Percentiles rank a stretch among this genome's conserved stretches.
phyloP scores from a whole-genome alignment of 148 eudicot genomes.

The Simmondsia chinensis region DNA sequence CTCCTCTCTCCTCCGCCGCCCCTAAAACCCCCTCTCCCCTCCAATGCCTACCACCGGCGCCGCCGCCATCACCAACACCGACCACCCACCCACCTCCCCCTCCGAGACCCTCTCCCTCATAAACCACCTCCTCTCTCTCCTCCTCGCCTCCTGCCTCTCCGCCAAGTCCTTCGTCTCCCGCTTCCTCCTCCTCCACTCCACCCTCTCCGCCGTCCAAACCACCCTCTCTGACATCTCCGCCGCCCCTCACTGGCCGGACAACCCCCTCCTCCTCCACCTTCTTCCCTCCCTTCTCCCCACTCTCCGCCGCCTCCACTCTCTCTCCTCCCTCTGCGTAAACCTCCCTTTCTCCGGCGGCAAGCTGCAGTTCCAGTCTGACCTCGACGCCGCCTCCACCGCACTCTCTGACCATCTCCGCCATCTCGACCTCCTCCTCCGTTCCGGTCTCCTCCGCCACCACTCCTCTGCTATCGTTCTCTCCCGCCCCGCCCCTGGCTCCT shows the following conservation, averaged over 20 bases:
- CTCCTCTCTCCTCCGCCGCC: too few relatives aligned
- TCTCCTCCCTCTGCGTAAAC: conserved; percentile 23
- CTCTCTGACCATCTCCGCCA: conserved; percentile 33
- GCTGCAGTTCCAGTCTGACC: conserved; percentile 56
- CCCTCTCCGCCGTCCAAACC: conserved; percentile 30
- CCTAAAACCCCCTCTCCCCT: too few relatives aligned
- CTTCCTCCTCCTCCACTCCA: conserved; percentile 41
- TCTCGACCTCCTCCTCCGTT: conserved; percentile 40
- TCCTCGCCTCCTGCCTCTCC: conserved; percentile 34
- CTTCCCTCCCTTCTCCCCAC: conserved; percentile 6
- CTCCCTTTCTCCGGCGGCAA: conserved; percentile 21
- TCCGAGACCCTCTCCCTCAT: conserved; percentile 23
- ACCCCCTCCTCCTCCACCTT: conserved; percentile 28
- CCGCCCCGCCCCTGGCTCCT: conserved; percentile 23
- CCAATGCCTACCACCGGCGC: conserved; percentile 28
- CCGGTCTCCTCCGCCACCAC: conserved; percentile 50
- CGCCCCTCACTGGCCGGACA: conserved; percentile 42
- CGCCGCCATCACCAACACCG: conserved; percentile 13
- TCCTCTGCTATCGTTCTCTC: conserved; percentile 56
- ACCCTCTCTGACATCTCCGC: conserved; percentile 30
- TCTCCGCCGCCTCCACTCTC: conserved; percentile 21
- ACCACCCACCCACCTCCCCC: conserved; percentile 16
- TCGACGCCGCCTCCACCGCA: conserved; percentile 54
- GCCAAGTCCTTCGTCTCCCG: conserved; percentile 40
- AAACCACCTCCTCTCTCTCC: conserved; percentile 23